These are phyloP conservation scores for Trametes cingulata DNA, from an alignment of 768 basidiomycete genomes.

Conservation along the genomic window DNA sequence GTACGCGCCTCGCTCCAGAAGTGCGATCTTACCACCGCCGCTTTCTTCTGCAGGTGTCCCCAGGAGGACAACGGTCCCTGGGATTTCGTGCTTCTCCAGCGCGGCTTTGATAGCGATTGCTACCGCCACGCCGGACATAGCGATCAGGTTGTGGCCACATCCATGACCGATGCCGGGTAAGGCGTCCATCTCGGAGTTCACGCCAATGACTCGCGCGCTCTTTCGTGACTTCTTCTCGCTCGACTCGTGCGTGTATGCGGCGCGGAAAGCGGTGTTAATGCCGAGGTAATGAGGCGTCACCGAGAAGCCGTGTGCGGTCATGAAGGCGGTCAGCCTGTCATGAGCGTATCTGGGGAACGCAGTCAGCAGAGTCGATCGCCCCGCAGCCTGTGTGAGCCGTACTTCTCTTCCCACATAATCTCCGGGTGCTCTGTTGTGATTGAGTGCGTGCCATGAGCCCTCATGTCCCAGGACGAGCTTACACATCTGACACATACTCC, in stretches of 20 bases:
- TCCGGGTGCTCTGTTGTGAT: conserved; percentile 22
- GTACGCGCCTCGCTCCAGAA: conserved; percentile 78
- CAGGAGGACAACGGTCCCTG: conserved; percentile 71
- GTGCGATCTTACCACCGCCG: conserved; percentile 74
- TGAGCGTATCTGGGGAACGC: conserved; percentile 61
- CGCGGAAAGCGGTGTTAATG: conserved; percentile 76
- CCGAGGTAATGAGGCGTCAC: conserved; percentile 72
- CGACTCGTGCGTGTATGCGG: conserved; percentile 60
- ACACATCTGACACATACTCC: conserved; percentile 46
- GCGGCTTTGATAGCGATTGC: conserved; percentile 75
- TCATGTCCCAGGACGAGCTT: background rate
- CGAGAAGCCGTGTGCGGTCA: conserved; percentile 66
- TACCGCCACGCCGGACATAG: conserved; percentile 71
- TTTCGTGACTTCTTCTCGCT: conserved; percentile 39
- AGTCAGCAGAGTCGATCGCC: background rate
- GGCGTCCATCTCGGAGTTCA: conserved; percentile 80
- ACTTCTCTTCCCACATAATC: conserved; percentile 21
- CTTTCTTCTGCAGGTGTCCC: conserved; percentile 85
- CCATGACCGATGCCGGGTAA: conserved; percentile 59
- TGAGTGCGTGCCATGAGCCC: background rate
- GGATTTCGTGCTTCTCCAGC: conserved; percentile 57
- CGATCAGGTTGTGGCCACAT: conserved; percentile 85
- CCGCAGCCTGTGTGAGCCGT: background rate
- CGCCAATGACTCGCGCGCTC: conserved; percentile 56
- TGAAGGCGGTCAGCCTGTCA: conserved; percentile 64